Base-by-base conservation (phyloP, 805 yeast genomes). In the Saccharomycopsis guyanensis region DNA sequence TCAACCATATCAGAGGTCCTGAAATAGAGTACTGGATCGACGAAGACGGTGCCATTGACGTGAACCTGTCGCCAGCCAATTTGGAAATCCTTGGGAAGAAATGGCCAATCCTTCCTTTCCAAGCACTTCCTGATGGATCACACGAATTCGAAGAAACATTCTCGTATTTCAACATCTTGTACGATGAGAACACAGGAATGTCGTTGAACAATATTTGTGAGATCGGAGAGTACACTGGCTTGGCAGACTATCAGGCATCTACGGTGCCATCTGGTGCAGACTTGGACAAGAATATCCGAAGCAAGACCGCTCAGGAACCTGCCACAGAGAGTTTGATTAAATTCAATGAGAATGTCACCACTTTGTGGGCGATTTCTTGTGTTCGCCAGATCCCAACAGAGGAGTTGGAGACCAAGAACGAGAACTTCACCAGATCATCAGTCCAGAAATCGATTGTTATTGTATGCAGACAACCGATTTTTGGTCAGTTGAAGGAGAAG, bases 331-430 rank as follows among this genome's bases (percentile, higher is more conserved):
- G 46, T 35, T 50, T 50, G 24, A 25, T 38, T 12, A 18, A 38
- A 10, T 47, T 43, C 27, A 49, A 52, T 38, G 55, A 54, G 34
- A 62, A 66, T 40, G 71, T 70, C 25, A 73, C 77, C 1, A 93
- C 98, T 0, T 63, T 88, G n/a, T 93, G 93, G 70, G 98, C 96
- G 1, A 86, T 95, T 52, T 82, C 95, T 0, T 93, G 98, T 65
- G 86, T 89, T 24, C 73, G 96, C 33, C 97, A 91, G 63, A 72
- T 91, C 36, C 70, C 75, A 36, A 68, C 84, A 1, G 71, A 73
- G 24, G 82, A 80, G 24, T 66, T 91, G 47, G 59, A 74, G 2
- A 71, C 69, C 46, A 68, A 73, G 45, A 72, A 76, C 45, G 72
- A 73, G 12, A 88, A 83, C 49, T 75, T 84, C 24, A 86, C 94